Conservation (phyloP, 2,329 filamentous ascomycete genomes). For the Pseudogymnoascus sp. region DNA sequence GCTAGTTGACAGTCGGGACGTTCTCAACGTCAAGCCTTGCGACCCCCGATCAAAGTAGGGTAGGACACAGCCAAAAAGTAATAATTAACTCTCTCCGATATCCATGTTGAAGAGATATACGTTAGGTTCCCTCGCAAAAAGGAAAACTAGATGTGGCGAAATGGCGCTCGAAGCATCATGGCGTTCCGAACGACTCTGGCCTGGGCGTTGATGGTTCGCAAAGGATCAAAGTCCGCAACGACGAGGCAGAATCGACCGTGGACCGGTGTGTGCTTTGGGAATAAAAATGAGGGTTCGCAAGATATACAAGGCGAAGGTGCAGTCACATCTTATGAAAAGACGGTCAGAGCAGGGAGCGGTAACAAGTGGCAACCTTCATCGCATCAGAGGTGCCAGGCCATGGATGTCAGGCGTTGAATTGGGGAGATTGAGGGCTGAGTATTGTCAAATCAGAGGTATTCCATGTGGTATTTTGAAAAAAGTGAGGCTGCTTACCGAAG, state of each 20-base stretch:
- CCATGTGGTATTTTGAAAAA: background rate
- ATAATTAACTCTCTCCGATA: background rate
- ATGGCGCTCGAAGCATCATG: background rate
- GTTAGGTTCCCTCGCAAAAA: background rate
- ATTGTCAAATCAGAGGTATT: slow-evolving; percentile 1
- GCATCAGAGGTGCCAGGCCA: background rate
- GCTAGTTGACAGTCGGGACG: background rate
- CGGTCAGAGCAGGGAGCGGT: background rate
- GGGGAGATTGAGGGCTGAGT: background rate
- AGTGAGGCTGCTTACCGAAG: slow-evolving; percentile 2
- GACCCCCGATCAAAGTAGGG: background rate
- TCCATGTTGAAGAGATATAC: background rate
- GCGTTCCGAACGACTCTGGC: background rate
- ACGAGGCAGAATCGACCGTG: background rate
- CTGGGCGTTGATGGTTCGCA: slow-evolving; percentile 4
- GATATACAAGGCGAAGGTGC: background rate
- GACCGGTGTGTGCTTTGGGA: background rate
- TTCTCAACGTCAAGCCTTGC: background rate
- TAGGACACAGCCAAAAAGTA: background rate
- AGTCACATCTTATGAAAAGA: slow-evolving; percentile 8
- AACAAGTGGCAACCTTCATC: background rate
- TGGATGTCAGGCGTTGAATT: background rate
- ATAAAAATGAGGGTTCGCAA: background rate
- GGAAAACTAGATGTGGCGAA: background rate
- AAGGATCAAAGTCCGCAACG: background rate